A percentile compares a stretch with the other conserved stretches of the same genome.
These are phyloP conservation scores for Populus euphratica DNA, from an alignment of 345 rosid genomes.

Conservation along the genomic window DNA sequence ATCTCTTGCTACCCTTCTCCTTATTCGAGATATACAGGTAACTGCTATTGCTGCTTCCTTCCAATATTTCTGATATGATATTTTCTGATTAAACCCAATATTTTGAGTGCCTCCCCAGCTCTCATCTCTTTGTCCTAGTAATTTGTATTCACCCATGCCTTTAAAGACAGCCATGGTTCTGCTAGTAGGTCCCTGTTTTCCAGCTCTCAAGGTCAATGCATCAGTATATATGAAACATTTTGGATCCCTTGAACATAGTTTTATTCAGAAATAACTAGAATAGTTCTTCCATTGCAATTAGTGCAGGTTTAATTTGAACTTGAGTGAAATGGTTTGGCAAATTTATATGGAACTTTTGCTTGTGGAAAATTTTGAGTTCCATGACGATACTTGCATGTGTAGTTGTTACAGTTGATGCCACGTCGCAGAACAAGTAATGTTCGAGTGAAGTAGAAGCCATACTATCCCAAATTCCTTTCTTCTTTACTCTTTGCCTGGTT, in stretches of 20 bases:
- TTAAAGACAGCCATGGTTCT: neutral
- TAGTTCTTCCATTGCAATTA: neutral
- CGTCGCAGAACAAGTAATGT: neutral
- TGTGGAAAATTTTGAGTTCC: neutral
- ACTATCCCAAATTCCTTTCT: neutral
- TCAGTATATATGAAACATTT: neutral
- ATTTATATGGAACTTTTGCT: neutral
- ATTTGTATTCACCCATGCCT: neutral
- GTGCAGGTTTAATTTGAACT: neutral
- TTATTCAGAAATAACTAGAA: neutral
- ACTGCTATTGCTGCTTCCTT: slow-evolving; percentile 3
- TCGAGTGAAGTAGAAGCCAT: neutral
- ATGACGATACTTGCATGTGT: neutral
- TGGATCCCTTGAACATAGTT: neutral
- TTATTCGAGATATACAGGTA: slow-evolving; percentile 95
- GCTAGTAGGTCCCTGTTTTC: neutral
- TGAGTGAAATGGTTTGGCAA: neutral
- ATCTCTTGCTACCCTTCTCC: slow-evolving; percentile 92
- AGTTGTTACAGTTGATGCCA: neutral
- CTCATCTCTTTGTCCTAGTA: neutral
- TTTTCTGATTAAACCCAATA: neutral
- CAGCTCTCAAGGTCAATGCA: neutral
- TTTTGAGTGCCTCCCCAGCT: neutral
- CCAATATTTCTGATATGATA: neutral
- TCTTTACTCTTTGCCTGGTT: neutral